Evolutionary conservation across 225 moss, liverwort and hornwort genomes (phyloP).

Genomic region (Bryum argenteum): DNA sequence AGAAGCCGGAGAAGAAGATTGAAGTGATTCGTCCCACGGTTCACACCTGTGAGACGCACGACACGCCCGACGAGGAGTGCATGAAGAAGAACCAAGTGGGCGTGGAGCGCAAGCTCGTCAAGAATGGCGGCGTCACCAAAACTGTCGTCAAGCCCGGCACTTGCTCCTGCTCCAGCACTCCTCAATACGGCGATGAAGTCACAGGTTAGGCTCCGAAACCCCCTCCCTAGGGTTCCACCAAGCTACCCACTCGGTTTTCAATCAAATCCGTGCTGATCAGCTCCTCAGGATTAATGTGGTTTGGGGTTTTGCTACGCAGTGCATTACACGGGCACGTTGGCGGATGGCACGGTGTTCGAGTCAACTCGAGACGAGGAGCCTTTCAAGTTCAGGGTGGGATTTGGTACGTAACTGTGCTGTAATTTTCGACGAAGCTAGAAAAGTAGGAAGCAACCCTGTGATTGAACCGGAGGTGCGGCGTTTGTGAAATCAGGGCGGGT

Average conservation of each 20-base stretch:
- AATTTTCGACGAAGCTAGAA: neutral
- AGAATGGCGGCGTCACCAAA: conserved; percentile 82
- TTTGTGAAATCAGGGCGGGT: conserved; percentile 54
- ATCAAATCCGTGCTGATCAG: too few species aligned
- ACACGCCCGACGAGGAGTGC: conserved; percentile 15
- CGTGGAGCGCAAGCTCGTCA: conserved; percentile 64
- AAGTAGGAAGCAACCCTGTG: neutral
- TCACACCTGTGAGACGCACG: conserved; percentile 15
- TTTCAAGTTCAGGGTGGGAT: conserved; percentile 60
- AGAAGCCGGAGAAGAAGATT: conserved; percentile 5
- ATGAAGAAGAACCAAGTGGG: conserved; percentile 44
- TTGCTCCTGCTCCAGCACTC: conserved; percentile 60
- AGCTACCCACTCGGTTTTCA: neutral
- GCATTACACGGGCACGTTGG: conserved; percentile 73
- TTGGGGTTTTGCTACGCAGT: conserved; percentile 49
- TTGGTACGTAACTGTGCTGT: conserved; percentile 21
- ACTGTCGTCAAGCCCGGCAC: conserved; percentile 58
- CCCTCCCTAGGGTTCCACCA: neutral
- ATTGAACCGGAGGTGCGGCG: neutral
- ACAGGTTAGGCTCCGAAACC: conserved; percentile 41
- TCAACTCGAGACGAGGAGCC: conserved; percentile 72
- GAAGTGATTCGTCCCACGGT: conserved; percentile 13
- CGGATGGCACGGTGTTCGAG: conserved; percentile 80
- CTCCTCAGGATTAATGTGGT: neutral
- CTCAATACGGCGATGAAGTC: conserved; percentile 79